Conservation (phyloP, 192 early-diverging fungal genomes). For the Umbelopsis isabellina region DNA sequence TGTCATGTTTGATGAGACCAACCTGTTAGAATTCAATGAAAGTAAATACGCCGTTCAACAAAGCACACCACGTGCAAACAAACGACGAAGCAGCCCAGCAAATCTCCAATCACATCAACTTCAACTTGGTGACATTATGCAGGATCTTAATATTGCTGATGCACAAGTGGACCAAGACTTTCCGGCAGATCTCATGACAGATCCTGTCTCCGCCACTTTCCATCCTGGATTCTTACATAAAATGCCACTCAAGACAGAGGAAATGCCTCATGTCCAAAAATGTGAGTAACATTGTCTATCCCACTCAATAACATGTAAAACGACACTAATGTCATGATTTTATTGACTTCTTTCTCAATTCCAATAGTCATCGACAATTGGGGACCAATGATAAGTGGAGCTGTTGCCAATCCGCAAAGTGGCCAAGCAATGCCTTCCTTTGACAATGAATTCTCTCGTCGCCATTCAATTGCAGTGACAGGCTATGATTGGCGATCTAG, state of each 20-base stretch:
- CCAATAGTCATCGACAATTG: background rate
- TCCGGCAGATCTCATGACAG: background rate
- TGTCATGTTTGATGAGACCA: slow-evolving; percentile 2
- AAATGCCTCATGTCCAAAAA: background rate
- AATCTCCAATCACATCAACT: slow-evolving; percentile 2
- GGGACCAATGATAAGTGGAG: slow-evolving; percentile 15
- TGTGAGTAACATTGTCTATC: background rate
- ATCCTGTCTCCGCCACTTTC: background rate
- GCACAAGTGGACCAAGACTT: background rate
- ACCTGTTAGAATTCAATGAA: background rate
- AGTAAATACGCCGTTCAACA: slow-evolving; percentile 2
- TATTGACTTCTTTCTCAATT: background rate
- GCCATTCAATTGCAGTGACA: slow-evolving; percentile 12
- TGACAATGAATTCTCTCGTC: background rate
- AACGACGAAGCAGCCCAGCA: slow-evolving; percentile 13
- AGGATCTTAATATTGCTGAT: slow-evolving; percentile 17
- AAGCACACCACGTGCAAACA: background rate
- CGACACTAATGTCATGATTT: background rate
- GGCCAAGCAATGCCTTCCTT: background rate
- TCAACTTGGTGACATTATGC: slow-evolving; percentile 1
- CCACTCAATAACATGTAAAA: too few relatives aligned
- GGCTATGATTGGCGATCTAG: slow-evolving; percentile 6
- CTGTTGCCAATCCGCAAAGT: background rate
- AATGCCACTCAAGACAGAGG: background rate
- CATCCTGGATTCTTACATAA: slow-evolving; percentile 6